Evolutionary conservation across 306 rosid species (phyloP).

Genomic region (Cucurbita moschata): DNA sequence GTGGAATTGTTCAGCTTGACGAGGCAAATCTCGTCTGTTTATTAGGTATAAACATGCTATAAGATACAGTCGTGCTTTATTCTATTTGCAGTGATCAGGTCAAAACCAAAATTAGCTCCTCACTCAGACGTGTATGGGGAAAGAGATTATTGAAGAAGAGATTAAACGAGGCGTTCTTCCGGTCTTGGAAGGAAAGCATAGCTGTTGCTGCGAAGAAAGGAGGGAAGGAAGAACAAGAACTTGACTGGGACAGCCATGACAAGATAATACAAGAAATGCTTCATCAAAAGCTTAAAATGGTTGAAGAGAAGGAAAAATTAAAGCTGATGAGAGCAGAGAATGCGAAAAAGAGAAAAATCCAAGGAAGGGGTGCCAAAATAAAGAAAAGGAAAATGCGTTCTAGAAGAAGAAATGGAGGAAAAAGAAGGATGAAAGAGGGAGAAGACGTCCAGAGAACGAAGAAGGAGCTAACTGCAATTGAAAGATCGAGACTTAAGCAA

Average conservation of each 20-base stretch:
- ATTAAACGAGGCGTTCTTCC: slow-evolving; percentile 24
- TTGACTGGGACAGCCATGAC: slow-evolving; percentile 63
- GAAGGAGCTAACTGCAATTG: slow-evolving; percentile 18
- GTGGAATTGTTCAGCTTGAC: background rate
- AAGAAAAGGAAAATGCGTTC: background rate
- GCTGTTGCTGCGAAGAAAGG: slow-evolving; percentile 67
- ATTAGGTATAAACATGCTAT: background rate
- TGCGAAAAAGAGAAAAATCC: slow-evolving; percentile 31
- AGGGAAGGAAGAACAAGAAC: slow-evolving; percentile 40
- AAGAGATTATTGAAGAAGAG: slow-evolving; percentile 39
- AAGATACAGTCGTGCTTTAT: background rate
- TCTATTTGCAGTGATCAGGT: slow-evolving; percentile 38
- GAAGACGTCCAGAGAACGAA: slow-evolving; percentile 13
- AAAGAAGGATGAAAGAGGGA: slow-evolving; percentile 9
- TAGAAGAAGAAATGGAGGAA: slow-evolving; percentile 4
- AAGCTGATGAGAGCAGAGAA: slow-evolving; percentile 40
- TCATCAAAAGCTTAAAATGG: slow-evolving; percentile 24
- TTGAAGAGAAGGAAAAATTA: slow-evolving; percentile 30
- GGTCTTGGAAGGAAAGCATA: slow-evolving; percentile 45
- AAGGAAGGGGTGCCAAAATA: slow-evolving; percentile 24
- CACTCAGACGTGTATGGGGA: slow-evolving; percentile 43
- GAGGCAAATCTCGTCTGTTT: background rate
- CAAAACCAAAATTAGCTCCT: slow-evolving; percentile 62
- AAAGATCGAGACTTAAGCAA: slow-evolving; percentile 21
- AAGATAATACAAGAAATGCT: slow-evolving; percentile 38